These are phyloP conservation scores for Chrysanthemum makinoi DNA, from an alignment of 129 eudicot genomes.

Conservation along the genomic window DNA sequence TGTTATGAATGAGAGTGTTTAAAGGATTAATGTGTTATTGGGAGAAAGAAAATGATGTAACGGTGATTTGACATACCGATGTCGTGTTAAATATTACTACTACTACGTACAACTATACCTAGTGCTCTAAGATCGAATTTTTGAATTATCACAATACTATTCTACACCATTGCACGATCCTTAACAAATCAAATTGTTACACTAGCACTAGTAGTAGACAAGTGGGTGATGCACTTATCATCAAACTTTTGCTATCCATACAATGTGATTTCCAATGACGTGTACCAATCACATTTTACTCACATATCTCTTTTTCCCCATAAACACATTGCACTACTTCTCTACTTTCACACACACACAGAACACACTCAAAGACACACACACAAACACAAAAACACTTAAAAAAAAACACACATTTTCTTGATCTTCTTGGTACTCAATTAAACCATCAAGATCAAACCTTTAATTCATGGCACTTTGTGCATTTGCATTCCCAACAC, in stretches of 20 bases:
- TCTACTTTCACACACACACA: background rate
- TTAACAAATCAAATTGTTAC: too few species aligned
- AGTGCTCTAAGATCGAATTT: too few species aligned
- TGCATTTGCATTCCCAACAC: constrained; percentile 51
- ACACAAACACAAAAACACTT: background rate
- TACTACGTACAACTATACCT: too few species aligned
- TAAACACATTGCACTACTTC: background rate
- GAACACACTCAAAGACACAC: background rate
- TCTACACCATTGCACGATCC: too few species aligned
- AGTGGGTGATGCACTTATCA: constrained; percentile 39
- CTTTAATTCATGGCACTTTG: constrained; percentile 53
- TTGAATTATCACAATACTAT: too few species aligned
- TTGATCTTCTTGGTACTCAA: constrained; percentile 6
- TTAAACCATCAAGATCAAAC: constrained; percentile 3
- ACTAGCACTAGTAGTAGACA: background rate
- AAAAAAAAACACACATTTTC: background rate
- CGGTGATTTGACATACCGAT: too few species aligned
- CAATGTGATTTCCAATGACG: constrained; percentile 54
- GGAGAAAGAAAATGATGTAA: too few species aligned
- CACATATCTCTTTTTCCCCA: constrained; percentile 20
- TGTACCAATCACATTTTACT: constrained; percentile 46
- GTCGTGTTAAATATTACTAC: too few species aligned
- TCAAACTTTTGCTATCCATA: constrained; percentile 46
- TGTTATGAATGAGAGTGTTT: too few species aligned
- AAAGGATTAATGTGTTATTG: too few species aligned